Base-by-base conservation (phyloP, 352 stramenopile species). In the Thraustochytrium striatum region DNA sequence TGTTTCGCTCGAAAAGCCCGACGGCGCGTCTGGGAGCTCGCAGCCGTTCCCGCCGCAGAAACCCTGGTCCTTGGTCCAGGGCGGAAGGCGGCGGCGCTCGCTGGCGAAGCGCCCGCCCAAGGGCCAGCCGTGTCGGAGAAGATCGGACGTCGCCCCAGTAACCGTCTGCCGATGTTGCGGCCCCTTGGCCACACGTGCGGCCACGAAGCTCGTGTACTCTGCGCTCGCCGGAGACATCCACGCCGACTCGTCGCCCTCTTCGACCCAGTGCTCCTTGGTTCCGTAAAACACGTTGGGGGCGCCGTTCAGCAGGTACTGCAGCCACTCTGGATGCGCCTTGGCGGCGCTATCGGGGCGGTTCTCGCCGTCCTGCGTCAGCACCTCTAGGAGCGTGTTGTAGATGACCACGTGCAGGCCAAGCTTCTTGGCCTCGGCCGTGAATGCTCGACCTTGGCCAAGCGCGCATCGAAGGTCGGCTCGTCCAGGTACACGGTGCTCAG, bases 321-420 rank as follows among this genome's bases (percentile, higher is more conserved):
- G 44, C 69, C 47, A 79, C 25, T 79, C 69, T 13, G 38, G 50
- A 21, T 69, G 44, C 50, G 33, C 28, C 9, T 69, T 69, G 1
- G 50, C 69, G 69, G 55, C 50, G 25, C 32, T 79, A 28, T 79
- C 52, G 43, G 52, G 28, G 28, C 33, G 69, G 38, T 79, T 79
- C 21, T 44, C 35, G n/a, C 47, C 69, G 55, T 79, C 72, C 19
- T 52, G 19, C 5, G 69, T 69, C 11, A 79, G 52, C 21, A 79
- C 39, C 39, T 79, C 69, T 33, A 79, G 69, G 13, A 38, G 38
- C 28, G 69, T 47, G 30, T 55, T 72, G 69, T 79, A 79, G 3
- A 79, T 52, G n/a, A 79, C 55, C 35, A 35, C 41, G n/a, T 69
- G 72, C 16, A 79, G 35, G 9, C 69, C 69, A 11, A 69, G 28